Base-by-base conservation (phyloP, 2,329 filamentous ascomycete species). In the Metarhizium robertsii region DNA sequence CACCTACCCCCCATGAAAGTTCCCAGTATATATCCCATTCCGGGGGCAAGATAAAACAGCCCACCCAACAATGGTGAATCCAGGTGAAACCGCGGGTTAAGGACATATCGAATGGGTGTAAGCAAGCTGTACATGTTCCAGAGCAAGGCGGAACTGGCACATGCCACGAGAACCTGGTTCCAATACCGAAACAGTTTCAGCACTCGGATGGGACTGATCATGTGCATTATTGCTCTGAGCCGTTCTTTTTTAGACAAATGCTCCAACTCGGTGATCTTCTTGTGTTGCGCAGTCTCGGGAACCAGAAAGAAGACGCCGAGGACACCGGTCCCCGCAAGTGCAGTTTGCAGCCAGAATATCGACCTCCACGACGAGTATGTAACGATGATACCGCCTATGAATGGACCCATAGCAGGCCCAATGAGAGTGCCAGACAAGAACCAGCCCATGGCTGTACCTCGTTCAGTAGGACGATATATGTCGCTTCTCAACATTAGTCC, bases 341-440 rank as follows among this genome's bases (percentile, higher is more conserved):
- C 87, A 0, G 84, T 83, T 65, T 91, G 87, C 0, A 92, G 73
- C 84, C 86, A 91, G 71, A 90, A 91, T 53, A 91, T 89, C 46
- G 81, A 80, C 18, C 86, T 78, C 88, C 88, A 92, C 2, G 77
- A 80, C 6, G 78, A 76, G 68, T 83, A 90, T 0, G 87, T 91
- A 16, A 91, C 86, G 52, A 92, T 88, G 48, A 90, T 83, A 29
- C 87, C 88, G 54, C 88, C 83, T 10, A 91, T 74, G 62, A 90
- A 87, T 0, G 83, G 81, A 0, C 87, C 86, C 63, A 87, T 75
- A 0, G 83, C 84, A 6, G 88, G 87, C 0, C 87, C 88, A 49
- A 90, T 81, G 0, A 91, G 73, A 0, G 85, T 88, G 0, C 87
- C 87, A 0, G 79, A 82, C 43, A 90, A 67, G 62, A 90, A 90